Base-by-base conservation (phyloP, 1,139 yeast genomes). In the Pneumocystis jirovecii region DNA sequence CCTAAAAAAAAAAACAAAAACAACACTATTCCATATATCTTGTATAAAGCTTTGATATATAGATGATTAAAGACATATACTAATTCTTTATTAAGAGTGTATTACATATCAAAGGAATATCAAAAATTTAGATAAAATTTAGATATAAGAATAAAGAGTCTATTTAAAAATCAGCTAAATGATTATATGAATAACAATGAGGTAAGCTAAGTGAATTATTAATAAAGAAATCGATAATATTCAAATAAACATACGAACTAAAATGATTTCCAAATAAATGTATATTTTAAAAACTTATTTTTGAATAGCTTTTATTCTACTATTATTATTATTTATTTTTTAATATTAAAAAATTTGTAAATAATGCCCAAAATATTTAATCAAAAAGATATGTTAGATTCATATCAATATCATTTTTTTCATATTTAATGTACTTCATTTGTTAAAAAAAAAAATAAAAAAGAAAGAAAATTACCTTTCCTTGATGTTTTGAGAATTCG, bases 401-500 rank as follows among this genome's bases (percentile, higher is more conserved):
- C 57, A 63, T 65, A 39, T 65, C 67, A 31, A 65, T 65, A 37
- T 44, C 42, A 40, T 56, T 75, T 72, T 84, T 85, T 73, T 83
- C 86, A 72, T 84, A 88, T 76, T 85, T 86, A 74, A 88, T 82
- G 73, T 89, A 87, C 78, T 62, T 40, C 12, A 37, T 17, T 21
- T 61, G 17, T 35, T 60, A 39, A 17, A 25, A n/a, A 39, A 17
- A 25, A n/a, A n/a, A 25, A 34, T 37, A 40, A 37, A 31, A 15
- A n/a, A 37, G 17, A 21, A 61, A 21, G 5, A 12, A 40, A 17
- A 56, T 66, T 59, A 40, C 68, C 68, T 87, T 89, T 63, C 81
- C 78, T 65, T 82, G 80, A 72, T 86, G 85, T 74, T 88, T 88
- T 25, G 91, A 81, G 70, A 86, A 86, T 68, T 85, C 89, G n/a